Percentiles rank a stretch among this genome's conserved stretches.
These are phyloP conservation scores for Eimeria falciformis DNA, from an alignment of 169 alveolate genomes.

Conservation along the genomic window DNA sequence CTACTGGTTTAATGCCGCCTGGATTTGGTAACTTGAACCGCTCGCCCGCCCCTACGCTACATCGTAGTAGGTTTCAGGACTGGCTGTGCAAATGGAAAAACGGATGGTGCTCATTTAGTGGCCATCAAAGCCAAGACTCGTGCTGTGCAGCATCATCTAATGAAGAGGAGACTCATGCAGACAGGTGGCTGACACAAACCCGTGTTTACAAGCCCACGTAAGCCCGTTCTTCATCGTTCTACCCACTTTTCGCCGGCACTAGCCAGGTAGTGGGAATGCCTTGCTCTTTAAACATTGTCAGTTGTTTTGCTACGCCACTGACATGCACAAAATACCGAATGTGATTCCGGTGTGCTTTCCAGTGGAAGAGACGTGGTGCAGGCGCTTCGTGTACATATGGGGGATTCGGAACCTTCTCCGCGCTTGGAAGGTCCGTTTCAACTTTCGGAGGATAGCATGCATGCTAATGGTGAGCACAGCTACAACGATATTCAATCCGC, in stretches of 20 bases:
- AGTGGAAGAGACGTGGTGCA: constrained; percentile 49
- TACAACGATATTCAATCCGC: background rate
- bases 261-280: background rate
- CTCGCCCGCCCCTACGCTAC: background rate
- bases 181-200: constrained; percentile 21
- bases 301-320: too few relatives aligned
- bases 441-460: constrained; percentile 3
- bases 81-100: constrained; percentile 8
- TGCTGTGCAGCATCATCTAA: background rate
- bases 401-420: background rate
- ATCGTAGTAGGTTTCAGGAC: constrained; percentile 50
- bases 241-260: background rate
- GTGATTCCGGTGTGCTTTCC: background rate
- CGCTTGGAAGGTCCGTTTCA: constrained; percentile 51
- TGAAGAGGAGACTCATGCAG: background rate
- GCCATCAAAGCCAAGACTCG: background rate
- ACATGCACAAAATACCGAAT: background rate
- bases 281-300: too few relatives aligned
- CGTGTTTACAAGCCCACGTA: constrained; percentile 47
- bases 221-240: background rate
- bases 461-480: background rate
- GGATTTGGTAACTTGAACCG: background rate
- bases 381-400: constrained; percentile 32
- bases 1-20: background rate
- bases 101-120: constrained; percentile 21